These are phyloP conservation scores for Marchantia paleacea DNA, from an alignment of 225 moss, liverwort and hornwort species.

Conservation along the genomic window DNA sequence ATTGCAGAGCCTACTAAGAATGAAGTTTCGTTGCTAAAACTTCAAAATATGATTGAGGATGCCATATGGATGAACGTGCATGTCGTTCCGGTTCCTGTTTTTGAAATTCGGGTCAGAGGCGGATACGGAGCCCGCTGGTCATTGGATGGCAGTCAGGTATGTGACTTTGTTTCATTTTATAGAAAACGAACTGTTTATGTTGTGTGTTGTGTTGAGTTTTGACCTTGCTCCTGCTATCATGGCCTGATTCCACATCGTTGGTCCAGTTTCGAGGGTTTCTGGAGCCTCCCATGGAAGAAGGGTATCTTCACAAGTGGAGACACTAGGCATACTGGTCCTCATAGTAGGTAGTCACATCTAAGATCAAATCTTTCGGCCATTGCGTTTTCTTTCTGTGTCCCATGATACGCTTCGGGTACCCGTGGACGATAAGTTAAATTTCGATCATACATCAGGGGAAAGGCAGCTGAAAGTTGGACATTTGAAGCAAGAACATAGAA, in stretches of 20 bases:
- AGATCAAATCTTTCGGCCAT: no score
- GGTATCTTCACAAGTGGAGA: conserved; percentile 82
- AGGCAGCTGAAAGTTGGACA: no score
- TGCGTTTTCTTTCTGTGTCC: no score
- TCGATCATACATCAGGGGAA: no score
- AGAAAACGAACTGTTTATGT: conserved; percentile 9
- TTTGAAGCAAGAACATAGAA: no score
- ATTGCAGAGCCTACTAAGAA: conserved; percentile 73
- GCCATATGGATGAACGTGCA: conserved; percentile 86
- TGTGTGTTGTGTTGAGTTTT: background rate
- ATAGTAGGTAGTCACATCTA: background rate
- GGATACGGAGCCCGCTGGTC: conserved; percentile 92
- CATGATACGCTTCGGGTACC: no score
- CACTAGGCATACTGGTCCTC: conserved; percentile 34
- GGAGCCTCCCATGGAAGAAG: conserved; percentile 92
- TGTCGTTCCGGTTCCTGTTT: conserved; percentile 58
- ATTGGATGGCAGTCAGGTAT: conserved; percentile 85
- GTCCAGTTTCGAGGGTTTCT: conserved; percentile 86
- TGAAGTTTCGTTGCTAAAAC: conserved; percentile 53
- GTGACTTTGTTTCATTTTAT: background rate
- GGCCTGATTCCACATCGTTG: background rate
- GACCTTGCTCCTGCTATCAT: background rate
- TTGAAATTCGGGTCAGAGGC: conserved; percentile 75
- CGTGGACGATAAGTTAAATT: no score
- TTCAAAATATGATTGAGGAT: conserved; percentile 56